These are phyloP conservation scores for Dichotomopilus funicola DNA, from an alignment of 2,329 filamentous ascomycete genomes.

Conservation along the genomic window DNA sequence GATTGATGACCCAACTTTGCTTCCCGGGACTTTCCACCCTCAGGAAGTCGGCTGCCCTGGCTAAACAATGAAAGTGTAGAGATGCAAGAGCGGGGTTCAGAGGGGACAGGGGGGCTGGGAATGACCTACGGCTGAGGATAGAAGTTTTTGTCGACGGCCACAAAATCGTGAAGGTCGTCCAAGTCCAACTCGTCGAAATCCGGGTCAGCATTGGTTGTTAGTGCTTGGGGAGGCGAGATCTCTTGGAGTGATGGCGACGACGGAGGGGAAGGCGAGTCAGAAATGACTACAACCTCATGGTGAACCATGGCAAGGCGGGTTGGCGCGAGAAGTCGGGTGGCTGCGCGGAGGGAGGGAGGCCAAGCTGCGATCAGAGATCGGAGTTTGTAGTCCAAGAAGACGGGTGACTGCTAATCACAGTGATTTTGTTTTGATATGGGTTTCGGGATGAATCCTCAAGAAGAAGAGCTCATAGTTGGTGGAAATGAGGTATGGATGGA, in stretches of 20 bases:
- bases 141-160: background rate
- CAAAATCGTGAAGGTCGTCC: background rate
- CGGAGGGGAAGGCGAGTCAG: conserved; percentile 3
- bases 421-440: no score
- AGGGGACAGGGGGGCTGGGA: background rate
- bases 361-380: background rate
- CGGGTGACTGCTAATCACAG: no score
- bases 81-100: background rate
- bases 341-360: background rate
- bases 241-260: background rate
- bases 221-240: no score
- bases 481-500: no score
- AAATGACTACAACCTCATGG: conserved; percentile 3
- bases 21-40: no score
- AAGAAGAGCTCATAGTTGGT: no score
- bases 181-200: background rate
- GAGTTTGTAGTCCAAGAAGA: no score
- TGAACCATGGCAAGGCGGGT: background rate
- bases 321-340: background rate
- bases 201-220: background rate
- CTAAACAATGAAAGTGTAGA: no score
- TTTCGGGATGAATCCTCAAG: no score
- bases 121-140: background rate
- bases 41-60: no score
- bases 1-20: no score